Conservation (phyloP, 345 rosid genomes). For the Iberis pinnata region DNA sequence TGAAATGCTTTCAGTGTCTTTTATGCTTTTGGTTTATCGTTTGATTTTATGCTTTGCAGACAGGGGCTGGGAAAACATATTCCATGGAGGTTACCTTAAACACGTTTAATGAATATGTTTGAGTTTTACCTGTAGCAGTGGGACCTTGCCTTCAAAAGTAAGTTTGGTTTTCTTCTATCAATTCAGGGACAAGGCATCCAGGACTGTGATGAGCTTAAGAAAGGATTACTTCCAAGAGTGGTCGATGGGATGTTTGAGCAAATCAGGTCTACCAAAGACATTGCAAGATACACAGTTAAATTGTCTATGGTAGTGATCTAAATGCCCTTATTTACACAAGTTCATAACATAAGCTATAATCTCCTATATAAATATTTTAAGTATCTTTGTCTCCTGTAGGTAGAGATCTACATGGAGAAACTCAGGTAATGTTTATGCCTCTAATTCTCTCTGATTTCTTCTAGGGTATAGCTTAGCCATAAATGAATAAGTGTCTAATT, state of each 20-base stretch:
- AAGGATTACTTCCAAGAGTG: slow-evolving; percentile 70
- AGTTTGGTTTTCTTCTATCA: slow-evolving; percentile 9
- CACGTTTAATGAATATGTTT: neutral
- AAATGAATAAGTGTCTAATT: slow-evolving; percentile 2
- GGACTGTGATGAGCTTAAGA: slow-evolving; percentile 45
- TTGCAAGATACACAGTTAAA: slow-evolving; percentile 45
- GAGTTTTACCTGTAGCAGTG: neutral
- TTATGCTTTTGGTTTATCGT: slow-evolving; percentile 8
- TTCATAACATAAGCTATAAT: neutral
- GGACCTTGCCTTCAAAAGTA: neutral
- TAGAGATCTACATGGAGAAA: slow-evolving; percentile 95
- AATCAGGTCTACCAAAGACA: slow-evolving; percentile 37
- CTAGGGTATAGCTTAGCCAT: slow-evolving; percentile 5
- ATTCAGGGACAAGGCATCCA: slow-evolving; percentile 59
- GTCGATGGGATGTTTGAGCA: slow-evolving; percentile 60
- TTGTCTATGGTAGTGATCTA: slow-evolving; percentile 63
- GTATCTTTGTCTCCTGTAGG: slow-evolving; percentile 36
- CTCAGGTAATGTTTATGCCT: slow-evolving; percentile 46
- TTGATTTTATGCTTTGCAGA: slow-evolving; percentile 37
- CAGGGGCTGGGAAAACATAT: slow-evolving; percentile 91
- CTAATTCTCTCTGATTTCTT: slow-evolving; percentile 3
- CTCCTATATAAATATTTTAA: slow-evolving; percentile 3
- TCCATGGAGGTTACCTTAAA: slow-evolving; percentile 62
- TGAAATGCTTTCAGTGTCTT: slow-evolving; percentile 2
- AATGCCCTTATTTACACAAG: neutral